These are phyloP conservation scores for Zymoseptoria passerinii DNA, from an alignment of 2,329 filamentous ascomycete genomes.

Conservation along the genomic window DNA sequence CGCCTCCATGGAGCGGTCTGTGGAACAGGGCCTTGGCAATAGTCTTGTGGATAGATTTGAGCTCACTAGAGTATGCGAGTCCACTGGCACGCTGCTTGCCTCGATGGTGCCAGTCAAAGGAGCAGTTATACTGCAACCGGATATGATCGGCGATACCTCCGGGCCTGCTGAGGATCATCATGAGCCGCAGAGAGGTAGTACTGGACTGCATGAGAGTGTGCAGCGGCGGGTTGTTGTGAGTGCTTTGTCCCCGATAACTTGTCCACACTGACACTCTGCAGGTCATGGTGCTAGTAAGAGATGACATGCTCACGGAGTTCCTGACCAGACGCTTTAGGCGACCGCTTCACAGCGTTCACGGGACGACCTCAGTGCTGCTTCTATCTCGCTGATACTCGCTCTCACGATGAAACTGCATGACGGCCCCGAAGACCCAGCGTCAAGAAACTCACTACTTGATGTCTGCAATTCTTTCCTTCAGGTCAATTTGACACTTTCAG, in stretches of 20 bases:
- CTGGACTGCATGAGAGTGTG: constrained; percentile 21
- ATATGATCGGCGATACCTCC: constrained; percentile 14
- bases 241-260: neutral
- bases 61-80: constrained; percentile 12
- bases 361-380: neutral
- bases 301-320: neutral
- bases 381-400: neutral
- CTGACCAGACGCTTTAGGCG: neutral
- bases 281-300: neutral
- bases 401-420: neutral
- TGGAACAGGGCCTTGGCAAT: no score
- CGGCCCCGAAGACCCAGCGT: neutral
- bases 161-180: constrained; percentile 25
- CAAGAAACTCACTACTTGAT: neutral
- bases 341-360: neutral
- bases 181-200: constrained; percentile 24
- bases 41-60: no score
- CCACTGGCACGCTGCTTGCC: constrained; percentile 6
- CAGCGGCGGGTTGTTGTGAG: constrained; percentile 5
- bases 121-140: constrained; percentile 13
- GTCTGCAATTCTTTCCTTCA: neutral
- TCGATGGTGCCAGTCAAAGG: constrained; percentile 8
- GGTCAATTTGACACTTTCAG: neutral
- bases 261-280: neutral
- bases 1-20: constrained; percentile 2